A percentile compares a stretch with the other conserved stretches of the same genome.
These are phyloP conservation scores for Aspergillus latus DNA, from an alignment of 2,329 filamentous ascomycete genomes.

Conservation along the genomic window DNA sequence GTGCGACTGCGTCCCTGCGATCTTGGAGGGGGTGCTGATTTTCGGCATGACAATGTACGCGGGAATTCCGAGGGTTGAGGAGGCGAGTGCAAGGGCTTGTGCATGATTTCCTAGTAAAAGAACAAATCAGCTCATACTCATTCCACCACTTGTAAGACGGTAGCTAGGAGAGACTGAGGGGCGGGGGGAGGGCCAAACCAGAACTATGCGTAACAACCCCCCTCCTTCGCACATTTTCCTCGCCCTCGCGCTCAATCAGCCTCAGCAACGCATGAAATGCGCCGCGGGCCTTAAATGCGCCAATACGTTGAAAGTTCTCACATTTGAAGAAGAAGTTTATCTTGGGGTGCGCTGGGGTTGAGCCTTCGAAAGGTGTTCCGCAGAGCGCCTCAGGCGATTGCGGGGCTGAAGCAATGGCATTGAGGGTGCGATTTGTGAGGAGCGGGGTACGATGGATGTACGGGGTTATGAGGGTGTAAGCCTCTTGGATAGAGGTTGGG, in stretches of 20 bases:
- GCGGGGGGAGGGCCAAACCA: constrained; percentile 52
- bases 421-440: constrained; percentile 74
- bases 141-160: no score
- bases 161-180: no score
- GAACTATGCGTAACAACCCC: constrained; percentile 90
- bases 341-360: constrained; percentile 61
- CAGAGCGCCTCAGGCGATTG: constrained; percentile 55
- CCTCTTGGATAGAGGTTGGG: constrained; percentile 67
- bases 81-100: constrained; percentile 85
- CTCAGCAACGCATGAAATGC: constrained; percentile 82
- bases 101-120: constrained; percentile 78
- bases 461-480: constrained; percentile 69
- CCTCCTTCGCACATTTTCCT: constrained; percentile 59
- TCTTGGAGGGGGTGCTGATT: constrained; percentile 83
- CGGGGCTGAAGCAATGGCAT: constrained; percentile 71
- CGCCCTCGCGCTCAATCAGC: constrained; percentile 62
- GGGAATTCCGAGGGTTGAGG: constrained; percentile 68
- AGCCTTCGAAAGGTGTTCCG: constrained; percentile 59
- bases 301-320: constrained; percentile 87
- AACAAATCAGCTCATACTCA: neutral
- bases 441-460: constrained; percentile 83
- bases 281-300: constrained; percentile 88
- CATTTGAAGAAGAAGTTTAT: constrained; percentile 89
- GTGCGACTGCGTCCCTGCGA: constrained; percentile 76
- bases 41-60: constrained; percentile 89